A percentile compares a stretch with the other conserved stretches of the same genome.
Conservation (phyloP, 345 rosid genomes). For the Clarkia xantiana region DNA sequence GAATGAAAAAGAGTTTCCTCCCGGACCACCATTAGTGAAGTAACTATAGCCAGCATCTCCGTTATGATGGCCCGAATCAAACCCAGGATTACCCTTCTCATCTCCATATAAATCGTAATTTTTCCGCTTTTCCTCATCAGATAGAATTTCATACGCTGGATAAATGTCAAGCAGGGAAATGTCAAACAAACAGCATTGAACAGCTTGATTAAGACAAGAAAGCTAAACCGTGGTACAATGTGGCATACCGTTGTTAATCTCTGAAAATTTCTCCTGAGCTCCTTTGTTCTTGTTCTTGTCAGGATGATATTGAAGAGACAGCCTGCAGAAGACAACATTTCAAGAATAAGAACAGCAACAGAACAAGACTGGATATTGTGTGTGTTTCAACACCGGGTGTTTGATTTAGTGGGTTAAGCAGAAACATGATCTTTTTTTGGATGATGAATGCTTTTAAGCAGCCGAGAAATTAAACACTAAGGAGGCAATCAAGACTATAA, state of each 20-base stretch:
- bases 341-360: neutral
- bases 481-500: too few species aligned
- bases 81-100: slow-evolving; percentile 76
- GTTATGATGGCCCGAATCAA: slow-evolving; percentile 58
- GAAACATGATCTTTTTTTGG: too few species aligned
- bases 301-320: slow-evolving; percentile 73
- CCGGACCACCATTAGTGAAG: slow-evolving; percentile 49
- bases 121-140: slow-evolving; percentile 80
- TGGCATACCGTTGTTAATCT: slow-evolving; percentile 72
- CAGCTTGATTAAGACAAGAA: neutral
- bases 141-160: slow-evolving; percentile 84
- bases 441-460: too few species aligned
- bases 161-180: neutral
- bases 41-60: slow-evolving; percentile 30
- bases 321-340: slow-evolving; percentile 29
- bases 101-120: slow-evolving; percentile 81
- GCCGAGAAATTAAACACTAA: too few species aligned
- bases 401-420: neutral
- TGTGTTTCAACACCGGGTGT: neutral
- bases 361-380: neutral
- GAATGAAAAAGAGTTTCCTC: slow-evolving; percentile 37
- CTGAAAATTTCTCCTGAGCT: slow-evolving; percentile 78
- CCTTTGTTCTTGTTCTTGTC: slow-evolving; percentile 81
- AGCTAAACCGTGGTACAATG: neutral
- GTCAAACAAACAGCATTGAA: slow-evolving; percentile 5